Base-by-base conservation (phyloP, 257 asterid genomes). In the Linaria vulgaris region DNA sequence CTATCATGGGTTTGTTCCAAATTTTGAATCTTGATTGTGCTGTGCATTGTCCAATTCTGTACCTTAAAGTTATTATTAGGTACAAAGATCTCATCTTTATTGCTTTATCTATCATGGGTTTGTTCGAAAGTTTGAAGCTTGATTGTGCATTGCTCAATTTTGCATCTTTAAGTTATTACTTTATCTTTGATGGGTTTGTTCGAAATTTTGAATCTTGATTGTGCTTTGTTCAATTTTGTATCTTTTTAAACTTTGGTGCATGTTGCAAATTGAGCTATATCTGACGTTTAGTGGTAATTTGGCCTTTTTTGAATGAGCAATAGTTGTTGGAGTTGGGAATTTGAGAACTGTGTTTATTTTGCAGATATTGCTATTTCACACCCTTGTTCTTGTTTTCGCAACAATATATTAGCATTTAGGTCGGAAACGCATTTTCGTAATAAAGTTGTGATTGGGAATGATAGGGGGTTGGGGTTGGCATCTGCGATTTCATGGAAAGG, bases 321-420 rank as follows among this genome's bases (percentile, higher is more conserved):
- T 25, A 22, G 67, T 34, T 38, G 38, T 52, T 45, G 48, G 38
- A 38, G 25, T 25, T 10, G 4, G 55, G 19, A 21, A 46, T 22
- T 25, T n/a, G 49, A 15, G 46, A 13, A 16, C 54, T 39, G 45
- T 22, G 56, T 56, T 64, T 69, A 23, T 61, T 62, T 52, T 82
- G 94, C 95, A 94, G 99, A 90, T 82, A 85, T 83, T 79, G 88
- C 95, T 72, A 77, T 74, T 72, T 65, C 92, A 79, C 95, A 82
- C 66, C 79, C 96, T 73, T 82, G 84, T 73, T 78, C 90, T 78
- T 85, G 85, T 82, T 79, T 77, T 65, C 78, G 69, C 71, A 83
- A 76, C 79, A 77, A 68, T 70, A 60, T 68, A 70, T 68, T 73
- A 71, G 69, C 82, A 61, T 70, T 76, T 79, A 76, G 84, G 75